These are phyloP conservation scores for Lithospermum erythrorhizon DNA, from an alignment of 257 asterid genomes.

Conservation along the genomic window DNA sequence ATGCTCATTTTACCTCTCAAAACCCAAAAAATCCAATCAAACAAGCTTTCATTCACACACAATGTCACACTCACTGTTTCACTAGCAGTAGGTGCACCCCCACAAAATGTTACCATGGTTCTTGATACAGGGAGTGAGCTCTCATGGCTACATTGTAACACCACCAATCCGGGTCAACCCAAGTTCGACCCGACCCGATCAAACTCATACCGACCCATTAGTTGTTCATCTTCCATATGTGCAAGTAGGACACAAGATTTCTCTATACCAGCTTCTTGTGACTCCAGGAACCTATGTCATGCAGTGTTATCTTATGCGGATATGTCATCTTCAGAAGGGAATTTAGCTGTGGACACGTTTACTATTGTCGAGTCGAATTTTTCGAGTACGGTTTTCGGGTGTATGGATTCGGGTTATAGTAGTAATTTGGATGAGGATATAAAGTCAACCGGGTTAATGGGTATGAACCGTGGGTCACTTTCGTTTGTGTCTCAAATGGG, in stretches of 20 bases:
- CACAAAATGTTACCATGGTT: slow-evolving; percentile 91
- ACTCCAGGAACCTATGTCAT: slow-evolving; percentile 62
- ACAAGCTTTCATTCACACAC: slow-evolving; percentile 67
- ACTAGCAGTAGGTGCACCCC: slow-evolving; percentile 71
- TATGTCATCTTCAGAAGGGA: slow-evolving; percentile 70
- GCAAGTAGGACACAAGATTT: slow-evolving; percentile 70
- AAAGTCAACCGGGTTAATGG: slow-evolving; percentile 84
- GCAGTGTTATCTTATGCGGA: slow-evolving; percentile 81
- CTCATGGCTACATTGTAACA: slow-evolving; percentile 81
- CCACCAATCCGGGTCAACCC: slow-evolving; percentile 34
- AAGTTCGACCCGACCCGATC: slow-evolving; percentile 47
- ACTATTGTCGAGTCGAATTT: slow-evolving; percentile 52
- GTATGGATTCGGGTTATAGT: slow-evolving; percentile 77
- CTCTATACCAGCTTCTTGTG: slow-evolving; percentile 86
- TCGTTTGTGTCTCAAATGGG: slow-evolving; percentile 87
- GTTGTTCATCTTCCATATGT: slow-evolving; percentile 70
- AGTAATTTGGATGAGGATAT: slow-evolving; percentile 59
- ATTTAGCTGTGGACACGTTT: slow-evolving; percentile 51
- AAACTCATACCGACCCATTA: slow-evolving; percentile 40
- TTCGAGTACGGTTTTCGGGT: slow-evolving; percentile 57
- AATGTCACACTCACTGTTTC: slow-evolving; percentile 85
- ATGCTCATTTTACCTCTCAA: slow-evolving; percentile 42
- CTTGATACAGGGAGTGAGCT: slow-evolving; percentile 96
- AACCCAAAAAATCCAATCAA: slow-evolving; percentile 41
- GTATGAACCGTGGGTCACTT: slow-evolving; percentile 87